Percentiles rank a stretch among this genome's conserved stretches.
These are phyloP conservation scores for Lentinus polychrous DNA, from an alignment of 1,284 basidiomycete genomes.

Conservation along the genomic window DNA sequence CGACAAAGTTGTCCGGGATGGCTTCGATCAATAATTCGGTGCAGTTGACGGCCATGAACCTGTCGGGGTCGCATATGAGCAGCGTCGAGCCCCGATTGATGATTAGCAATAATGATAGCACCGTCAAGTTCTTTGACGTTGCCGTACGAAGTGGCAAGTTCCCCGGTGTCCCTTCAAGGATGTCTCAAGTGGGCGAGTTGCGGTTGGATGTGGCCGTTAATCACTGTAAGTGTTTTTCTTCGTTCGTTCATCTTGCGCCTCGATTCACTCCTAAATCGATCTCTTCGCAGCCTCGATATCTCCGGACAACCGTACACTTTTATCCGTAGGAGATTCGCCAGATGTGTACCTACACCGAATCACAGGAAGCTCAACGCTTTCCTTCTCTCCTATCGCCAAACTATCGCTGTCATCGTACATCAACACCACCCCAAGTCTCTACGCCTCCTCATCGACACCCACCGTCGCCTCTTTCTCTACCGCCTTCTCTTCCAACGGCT, in stretches of 20 bases:
- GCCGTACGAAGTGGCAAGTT: constrained; percentile 32
- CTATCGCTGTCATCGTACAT: constrained; percentile 51
- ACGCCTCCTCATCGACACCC: constrained; percentile 39
- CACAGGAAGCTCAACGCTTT: constrained; percentile 47
- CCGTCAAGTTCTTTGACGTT: constrained; percentile 71
- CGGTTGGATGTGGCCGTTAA: constrained; percentile 64
- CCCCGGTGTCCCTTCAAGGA: constrained; percentile 15
- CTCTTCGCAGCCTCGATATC: constrained; percentile 64
- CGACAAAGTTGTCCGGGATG: constrained; percentile 36
- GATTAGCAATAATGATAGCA: constrained; percentile 79
- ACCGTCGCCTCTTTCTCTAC: constrained; percentile 69
- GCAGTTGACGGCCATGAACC: constrained; percentile 54
- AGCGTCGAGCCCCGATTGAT: constrained; percentile 66
- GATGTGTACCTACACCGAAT: constrained; percentile 74
- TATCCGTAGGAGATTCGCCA: constrained; percentile 82
- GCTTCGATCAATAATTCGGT: constrained; percentile 85
- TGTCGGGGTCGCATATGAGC: constrained; percentile 49
- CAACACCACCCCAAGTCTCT: constrained; percentile 17
- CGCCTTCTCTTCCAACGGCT: constrained; percentile 73
- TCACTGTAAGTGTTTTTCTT: constrained; percentile 40
- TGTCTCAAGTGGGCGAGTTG: constrained; percentile 49
- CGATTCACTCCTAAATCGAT: constrained; percentile 16
- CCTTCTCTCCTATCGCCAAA: constrained; percentile 50
- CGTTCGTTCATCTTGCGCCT: constrained; percentile 2
- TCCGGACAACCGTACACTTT: constrained; percentile 75